These are phyloP conservation scores for Penicillium roqueforti DNA, from an alignment of 495 filamentous ascomycete species.

Conservation along the genomic window DNA sequence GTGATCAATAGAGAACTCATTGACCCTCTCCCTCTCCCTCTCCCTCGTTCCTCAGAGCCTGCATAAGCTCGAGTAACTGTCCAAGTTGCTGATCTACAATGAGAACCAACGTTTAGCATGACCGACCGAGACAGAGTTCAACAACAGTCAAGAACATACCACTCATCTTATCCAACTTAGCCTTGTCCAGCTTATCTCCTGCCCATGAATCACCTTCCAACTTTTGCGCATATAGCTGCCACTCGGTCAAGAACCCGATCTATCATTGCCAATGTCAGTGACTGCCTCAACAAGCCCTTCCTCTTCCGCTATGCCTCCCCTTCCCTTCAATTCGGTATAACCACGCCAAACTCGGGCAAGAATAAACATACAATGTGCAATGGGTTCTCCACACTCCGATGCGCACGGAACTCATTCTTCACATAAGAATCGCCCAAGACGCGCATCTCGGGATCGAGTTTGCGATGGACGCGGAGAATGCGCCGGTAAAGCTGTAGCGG, in stretches of 20 bases:
- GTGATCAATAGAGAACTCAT: neutral
- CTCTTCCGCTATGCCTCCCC: neutral
- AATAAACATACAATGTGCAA: constrained; percentile 69
- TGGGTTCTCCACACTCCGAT: constrained; percentile 81
- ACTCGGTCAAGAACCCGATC: constrained; percentile 95
- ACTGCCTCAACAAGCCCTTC: neutral
- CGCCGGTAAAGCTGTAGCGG: constrained; percentile 89
- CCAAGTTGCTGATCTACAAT: constrained; percentile 80
- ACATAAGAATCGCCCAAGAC: constrained; percentile 86
- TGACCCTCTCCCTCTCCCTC: constrained; percentile 19
- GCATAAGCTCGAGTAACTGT: constrained; percentile 92
- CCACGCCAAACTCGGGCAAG: neutral
- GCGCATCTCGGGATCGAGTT: constrained; percentile 68
- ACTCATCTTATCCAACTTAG: constrained; percentile 89
- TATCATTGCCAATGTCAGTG: constrained; percentile 32
- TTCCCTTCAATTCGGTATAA: neutral
- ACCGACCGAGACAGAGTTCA: neutral
- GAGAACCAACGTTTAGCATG: constrained; percentile 7
- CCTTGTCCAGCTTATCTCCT: constrained; percentile 70
- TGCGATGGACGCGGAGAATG: constrained; percentile 79
- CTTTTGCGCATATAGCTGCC: constrained; percentile 90
- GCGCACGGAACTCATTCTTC: constrained; percentile 84
- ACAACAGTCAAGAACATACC: constrained; percentile 55
- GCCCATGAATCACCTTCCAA: constrained; percentile 81
- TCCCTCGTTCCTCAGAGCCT: constrained; percentile 56